Conservation (phyloP, 2,329 filamentous ascomycete species). For the Phialophora chinensis region DNA sequence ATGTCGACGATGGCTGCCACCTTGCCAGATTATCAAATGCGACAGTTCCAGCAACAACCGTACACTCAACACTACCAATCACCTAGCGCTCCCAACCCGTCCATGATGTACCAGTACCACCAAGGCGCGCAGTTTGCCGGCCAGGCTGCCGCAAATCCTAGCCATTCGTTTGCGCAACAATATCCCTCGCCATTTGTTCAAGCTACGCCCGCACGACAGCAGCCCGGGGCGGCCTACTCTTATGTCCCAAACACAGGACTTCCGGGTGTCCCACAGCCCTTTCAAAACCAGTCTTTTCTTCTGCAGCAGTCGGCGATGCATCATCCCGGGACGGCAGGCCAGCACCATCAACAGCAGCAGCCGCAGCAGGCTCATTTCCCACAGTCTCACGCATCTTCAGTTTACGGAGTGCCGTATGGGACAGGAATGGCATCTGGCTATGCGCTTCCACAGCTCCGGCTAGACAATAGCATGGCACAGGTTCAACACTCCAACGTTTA, state of each 20-base stretch:
- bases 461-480: slow-evolving; percentile 30
- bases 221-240: slow-evolving; percentile 28
- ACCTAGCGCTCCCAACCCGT: slow-evolving; percentile 23
- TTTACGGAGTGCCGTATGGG: slow-evolving; percentile 25
- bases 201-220: slow-evolving; percentile 29
- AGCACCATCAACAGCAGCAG: slow-evolving; percentile 23
- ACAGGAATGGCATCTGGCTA: slow-evolving; percentile 24
- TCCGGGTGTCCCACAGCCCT: slow-evolving; percentile 15
- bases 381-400: slow-evolving; percentile 16
- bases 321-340: slow-evolving; percentile 11
- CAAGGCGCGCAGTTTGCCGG: slow-evolving; percentile 40
- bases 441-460: slow-evolving; percentile 33
- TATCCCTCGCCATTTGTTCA: slow-evolving; percentile 39
- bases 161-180: slow-evolving; percentile 33
- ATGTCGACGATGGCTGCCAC: slow-evolving; percentile 41
- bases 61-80: slow-evolving; percentile 32
- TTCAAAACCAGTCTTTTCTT: slow-evolving; percentile 26
- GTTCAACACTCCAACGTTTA: slow-evolving; percentile 19
- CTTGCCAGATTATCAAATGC: slow-evolving; percentile 39
- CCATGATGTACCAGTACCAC: slow-evolving; percentile 39
- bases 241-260: slow-evolving; percentile 17
- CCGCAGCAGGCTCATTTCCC: slow-evolving; percentile 21
- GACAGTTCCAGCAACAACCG: slow-evolving; percentile 36
- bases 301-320: slow-evolving; percentile 30
- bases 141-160: slow-evolving; percentile 36